Percentiles rank a stretch among this genome's conserved stretches.
phyloP scores from a whole-genome alignment of 2,329 filamentous ascomycete species.

The Penicillium freii region DNA sequence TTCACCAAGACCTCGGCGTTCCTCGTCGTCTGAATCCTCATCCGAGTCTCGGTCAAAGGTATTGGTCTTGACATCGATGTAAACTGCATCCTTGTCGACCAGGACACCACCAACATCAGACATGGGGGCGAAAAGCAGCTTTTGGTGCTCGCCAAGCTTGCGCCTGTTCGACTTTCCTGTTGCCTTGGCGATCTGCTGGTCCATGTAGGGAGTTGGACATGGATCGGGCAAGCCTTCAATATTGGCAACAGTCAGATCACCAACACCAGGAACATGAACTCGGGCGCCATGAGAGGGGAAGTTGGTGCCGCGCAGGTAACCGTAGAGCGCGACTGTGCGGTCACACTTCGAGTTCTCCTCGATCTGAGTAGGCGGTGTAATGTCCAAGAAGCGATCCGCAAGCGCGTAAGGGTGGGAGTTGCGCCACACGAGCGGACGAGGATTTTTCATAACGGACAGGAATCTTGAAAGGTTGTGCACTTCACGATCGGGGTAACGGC shows the following conservation, averaged over 20 bases:
- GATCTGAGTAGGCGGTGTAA: slow-evolving; percentile 88
- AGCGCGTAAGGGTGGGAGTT: slow-evolving; percentile 94
- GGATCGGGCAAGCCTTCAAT: slow-evolving; percentile 91
- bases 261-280: slow-evolving; percentile 88
- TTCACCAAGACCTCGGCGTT: slow-evolving; percentile 81
- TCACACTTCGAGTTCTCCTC: slow-evolving; percentile 89
- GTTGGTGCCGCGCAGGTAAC: slow-evolving; percentile 92
- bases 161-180: slow-evolving; percentile 77
- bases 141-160: slow-evolving; percentile 92
- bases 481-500: slow-evolving; percentile 92
- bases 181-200: slow-evolving; percentile 79
- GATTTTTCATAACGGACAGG: slow-evolving; percentile 98
- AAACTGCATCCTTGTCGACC: slow-evolving; percentile 96
- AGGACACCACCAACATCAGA: slow-evolving; percentile 94
- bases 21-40: slow-evolving; percentile 60
- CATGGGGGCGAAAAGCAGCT: slow-evolving; percentile 95
- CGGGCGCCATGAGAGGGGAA: slow-evolving; percentile 81
- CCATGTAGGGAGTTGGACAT: slow-evolving; percentile 88
- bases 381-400: slow-evolving; percentile 90
- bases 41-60: slow-evolving; percentile 69
- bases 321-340: slow-evolving; percentile 84
- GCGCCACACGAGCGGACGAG: slow-evolving; percentile 90
- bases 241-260: slow-evolving; percentile 77
- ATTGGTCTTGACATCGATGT: slow-evolving; percentile 70
- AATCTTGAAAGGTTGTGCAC: slow-evolving; percentile 94